Base-by-base conservation (phyloP, 2,329 filamentous ascomycete genomes). In the Aspergillus sp. region DNA sequence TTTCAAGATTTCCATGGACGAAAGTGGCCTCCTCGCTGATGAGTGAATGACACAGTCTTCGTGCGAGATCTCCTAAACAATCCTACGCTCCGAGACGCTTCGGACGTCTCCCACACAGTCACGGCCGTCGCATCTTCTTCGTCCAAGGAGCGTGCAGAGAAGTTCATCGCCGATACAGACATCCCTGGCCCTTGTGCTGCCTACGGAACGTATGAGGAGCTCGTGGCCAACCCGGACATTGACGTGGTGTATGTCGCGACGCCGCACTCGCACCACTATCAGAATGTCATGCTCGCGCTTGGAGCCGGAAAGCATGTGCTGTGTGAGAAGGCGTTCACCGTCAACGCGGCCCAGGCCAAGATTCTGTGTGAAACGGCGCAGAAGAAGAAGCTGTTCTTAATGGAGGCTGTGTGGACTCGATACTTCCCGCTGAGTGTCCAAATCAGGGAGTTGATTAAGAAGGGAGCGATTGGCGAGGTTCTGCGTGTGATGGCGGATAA, bases 261-360 rank as follows among this genome's bases (percentile, higher is more conserved):
- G 3, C 90, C 90, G 13, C 90, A 95, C 73, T 90, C 86, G 59
- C 90, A 95, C 68, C 90, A 95, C 74, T 95, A 90, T 74, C 88
- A 94, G 67, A 91, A 95, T 70, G 80, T 82, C 54, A 88, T 90
- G 81, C 79, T 94, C n/a, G 86, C 84, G 39, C 76, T 95, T 35
- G 80, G 88, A 56, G 86, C 86, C 6, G 86, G 88, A 60, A 95
- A 95, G 76, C 79, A 91, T 60, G 88, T 95, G 25, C 79, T 95
- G 30, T 95, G 89, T 68, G 90, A 95, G 70, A 95, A 95, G 76
- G 82, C 90, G 0, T 84, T 95, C 60, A 94, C 89, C 1, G 86
- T 91, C 53, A 95, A 85, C 54, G 88, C 86, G 2, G 75, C 81
- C 7, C 90, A 95, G 70, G 75, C 86, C 20, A 81, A 80, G 68